These are phyloP conservation scores for Plasmopara viticola DNA, from an alignment of 352 stramenopile genomes.

Conservation along the genomic window DNA sequence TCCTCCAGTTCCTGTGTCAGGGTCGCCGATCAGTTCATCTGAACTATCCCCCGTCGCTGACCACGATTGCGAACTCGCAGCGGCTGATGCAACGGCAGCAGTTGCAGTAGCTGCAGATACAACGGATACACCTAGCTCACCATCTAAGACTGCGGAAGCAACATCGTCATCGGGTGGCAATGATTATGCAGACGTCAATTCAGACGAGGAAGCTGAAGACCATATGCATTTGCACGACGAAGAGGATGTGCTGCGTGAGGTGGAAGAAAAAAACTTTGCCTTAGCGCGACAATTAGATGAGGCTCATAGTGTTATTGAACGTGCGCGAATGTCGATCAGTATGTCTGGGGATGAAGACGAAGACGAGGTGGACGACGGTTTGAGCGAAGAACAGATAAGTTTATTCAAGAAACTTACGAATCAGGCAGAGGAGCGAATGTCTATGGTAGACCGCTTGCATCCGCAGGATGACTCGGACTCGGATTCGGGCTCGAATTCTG, in stretches of 20 bases:
- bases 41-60: constrained; percentile 23
- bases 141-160: constrained; percentile 26
- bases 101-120: constrained; percentile 5
- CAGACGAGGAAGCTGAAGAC: constrained; percentile 75
- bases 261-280: constrained; percentile 83
- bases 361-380: constrained; percentile 46
- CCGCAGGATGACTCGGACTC: constrained; percentile 73
- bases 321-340: constrained; percentile 83
- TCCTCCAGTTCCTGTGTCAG: constrained; percentile 17
- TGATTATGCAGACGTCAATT: constrained; percentile 76
- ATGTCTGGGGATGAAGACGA: constrained; percentile 69
- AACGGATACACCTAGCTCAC: constrained; percentile 21
- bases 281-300: constrained; percentile 75
- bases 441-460: constrained; percentile 76
- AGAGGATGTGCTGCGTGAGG: constrained; percentile 59
- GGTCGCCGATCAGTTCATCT: constrained; percentile 11
- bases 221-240: constrained; percentile 72
- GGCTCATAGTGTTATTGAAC: constrained; percentile 78
- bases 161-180: constrained; percentile 40
- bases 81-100: constrained; percentile 4
- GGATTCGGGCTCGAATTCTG: constrained; percentile 64
- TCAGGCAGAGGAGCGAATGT: constrained; percentile 80
- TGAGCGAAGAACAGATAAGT: constrained; percentile 85
- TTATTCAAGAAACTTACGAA: constrained; percentile 90
- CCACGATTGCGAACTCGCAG: constrained; percentile 6